These are phyloP conservation scores for Ascochyta fabae DNA, from an alignment of 2,329 filamentous ascomycete genomes.

Conservation along the genomic window DNA sequence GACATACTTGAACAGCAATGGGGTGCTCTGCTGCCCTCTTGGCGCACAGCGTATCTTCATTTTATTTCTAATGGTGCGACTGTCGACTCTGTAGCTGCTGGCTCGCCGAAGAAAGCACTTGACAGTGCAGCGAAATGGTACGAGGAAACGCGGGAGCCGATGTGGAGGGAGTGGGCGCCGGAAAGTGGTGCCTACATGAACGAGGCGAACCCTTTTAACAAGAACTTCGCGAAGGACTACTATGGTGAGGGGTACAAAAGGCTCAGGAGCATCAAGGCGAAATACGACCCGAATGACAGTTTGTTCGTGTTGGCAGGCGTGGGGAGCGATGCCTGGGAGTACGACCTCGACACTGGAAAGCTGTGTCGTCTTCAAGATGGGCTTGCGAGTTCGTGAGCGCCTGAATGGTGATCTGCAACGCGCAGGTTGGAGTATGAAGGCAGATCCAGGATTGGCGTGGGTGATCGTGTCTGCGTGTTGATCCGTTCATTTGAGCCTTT, in stretches of 20 bases:
- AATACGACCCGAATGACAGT: slow-evolving; percentile 23
- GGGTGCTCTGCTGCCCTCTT: slow-evolving; percentile 43
- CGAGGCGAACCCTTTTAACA: slow-evolving; percentile 23
- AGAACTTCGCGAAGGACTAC: slow-evolving; percentile 20
- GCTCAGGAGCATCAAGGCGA: slow-evolving; percentile 17
- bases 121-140: slow-evolving; percentile 20
- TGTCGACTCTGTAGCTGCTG: neutral
- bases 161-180: slow-evolving; percentile 27
- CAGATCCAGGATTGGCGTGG: neutral
- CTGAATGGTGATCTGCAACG: neutral
- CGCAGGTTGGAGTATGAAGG: neutral
- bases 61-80: slow-evolving; percentile 34
- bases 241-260: slow-evolving; percentile 18
- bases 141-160: slow-evolving; percentile 22
- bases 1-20: slow-evolving; percentile 21
- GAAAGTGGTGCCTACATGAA: slow-evolving; percentile 27
- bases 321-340: slow-evolving; percentile 31
- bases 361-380: slow-evolving; percentile 13
- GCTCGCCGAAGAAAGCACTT: slow-evolving; percentile 18
- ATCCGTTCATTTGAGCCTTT: neutral
- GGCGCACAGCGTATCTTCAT: slow-evolving; percentile 45
- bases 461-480: neutral
- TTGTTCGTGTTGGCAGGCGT: slow-evolving; percentile 31
- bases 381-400: neutral
- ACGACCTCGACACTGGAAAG: slow-evolving; percentile 29